Evolutionary conservation across 371 early-diverging fungal genomes (phyloP), one percentile per base, ranked within the genome.

Genomic region (Mucor piriformis): DNA sequence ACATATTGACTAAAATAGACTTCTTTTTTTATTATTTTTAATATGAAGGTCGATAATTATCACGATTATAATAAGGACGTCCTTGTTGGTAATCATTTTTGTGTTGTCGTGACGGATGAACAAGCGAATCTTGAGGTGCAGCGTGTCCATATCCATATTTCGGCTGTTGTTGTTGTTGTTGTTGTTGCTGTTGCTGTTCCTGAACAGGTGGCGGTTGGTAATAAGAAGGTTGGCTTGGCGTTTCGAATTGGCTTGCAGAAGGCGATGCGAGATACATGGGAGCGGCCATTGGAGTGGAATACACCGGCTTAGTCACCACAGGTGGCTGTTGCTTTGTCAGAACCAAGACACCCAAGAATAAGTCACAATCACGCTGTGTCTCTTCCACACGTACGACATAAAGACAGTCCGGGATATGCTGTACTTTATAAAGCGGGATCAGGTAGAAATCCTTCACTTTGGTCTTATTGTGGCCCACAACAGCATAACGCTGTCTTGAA

Each of bases 391-490:
- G 67, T 1, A 77, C 77, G 3, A 74, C 77, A 54, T 73, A 77
- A 13, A 83, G 61, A 64, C 76, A 88, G 50, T 71, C 67, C 2
- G 90, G 90, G 10, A 88, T 61, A 6, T 78, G 62, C 13, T 80
- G 81, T 1, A 58, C 72, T 32, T 76, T 74, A 33, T 69, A 69
- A 7, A 89, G 54, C 16, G 90, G 89, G 6, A 89, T 76, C 16
- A 92, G 23, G 59, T 92, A 92, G 80, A 92, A 85, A 57, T 92
- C 92, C 65, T 88, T 90, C 40, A 90, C 79, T 21, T 69, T 76
- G 5, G 82, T 75, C 46, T 81, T 83, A 61, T 83, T 82, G 35
- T 86, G 83, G 2, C 85, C 88, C 4, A 92, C 82, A 0, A 92
- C 92, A 6, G 88, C 92, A 63, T 81, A 85, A 50, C 91, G 77